Evolutionary conservation across 768 basidiomycete genomes (phyloP), one percentile per base, ranked within the genome.

Genomic region (Mycena latifolia): DNA sequence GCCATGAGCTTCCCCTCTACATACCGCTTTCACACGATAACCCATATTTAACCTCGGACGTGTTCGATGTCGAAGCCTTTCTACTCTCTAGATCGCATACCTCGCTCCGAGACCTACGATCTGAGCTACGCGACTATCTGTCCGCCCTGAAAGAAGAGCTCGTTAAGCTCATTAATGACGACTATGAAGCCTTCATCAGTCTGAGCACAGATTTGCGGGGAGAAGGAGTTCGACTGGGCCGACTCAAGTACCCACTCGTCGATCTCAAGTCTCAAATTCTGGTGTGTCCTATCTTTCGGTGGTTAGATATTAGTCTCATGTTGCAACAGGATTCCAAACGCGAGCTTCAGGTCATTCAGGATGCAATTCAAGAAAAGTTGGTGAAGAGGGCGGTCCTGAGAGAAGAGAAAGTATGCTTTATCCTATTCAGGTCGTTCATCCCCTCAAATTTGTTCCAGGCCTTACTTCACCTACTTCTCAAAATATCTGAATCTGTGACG

Each of bases 171-270:
- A 98, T 99, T 76, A 99, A 99, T 78, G 92, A 95, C 71, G 98
- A 99, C 79, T 99, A 99, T 74, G 96, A 96, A 76, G 96, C 96
- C 17, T 99, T 99, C 76, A 97, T 99, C 73, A 95, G 93, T 71
- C 83, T 99, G 31, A 96, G 96, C 69, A 96, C 96, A 4, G 95
- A 98, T 72, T 77, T 99, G 69, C 86, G 90, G 69, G 95, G 92
- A 47, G 96, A 98, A 78, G 92, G 93, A 3, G 82, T 84, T 41
- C 83, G 94, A 68, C 76, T 97, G 71, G 83, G 85, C 63, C 81
- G 85, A 63, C 75, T 99, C 62, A 89, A 89, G 69, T 77, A 77
- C 27, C 96, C 97, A 0, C 76, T 99, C 55, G 77, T 73, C 11
- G 83, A 81, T 24, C 76, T 99, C 24, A 88, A 87, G 69, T 73